A percentile compares a stretch with the other conserved stretches of the same genome.
Evolutionary conservation across 306 rosid genomes (phyloP).

Genomic region (Cicer chorassanicum): DNA sequence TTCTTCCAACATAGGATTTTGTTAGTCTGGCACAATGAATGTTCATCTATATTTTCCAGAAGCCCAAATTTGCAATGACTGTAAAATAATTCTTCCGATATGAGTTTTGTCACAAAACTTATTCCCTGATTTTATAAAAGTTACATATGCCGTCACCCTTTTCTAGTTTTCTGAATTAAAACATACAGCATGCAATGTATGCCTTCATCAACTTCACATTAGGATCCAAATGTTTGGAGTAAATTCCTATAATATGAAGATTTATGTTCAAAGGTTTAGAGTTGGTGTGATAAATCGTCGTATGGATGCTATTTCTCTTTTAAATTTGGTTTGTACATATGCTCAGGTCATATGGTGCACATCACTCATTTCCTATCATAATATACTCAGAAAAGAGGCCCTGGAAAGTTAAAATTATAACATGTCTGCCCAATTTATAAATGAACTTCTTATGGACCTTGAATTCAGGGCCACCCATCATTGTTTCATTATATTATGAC

Average conservation of each 20-base stretch:
- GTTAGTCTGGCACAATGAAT: slow-evolving; percentile 19
- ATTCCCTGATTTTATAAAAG: slow-evolving; percentile 1
- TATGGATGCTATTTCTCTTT: slow-evolving; percentile 2
- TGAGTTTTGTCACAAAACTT: slow-evolving; percentile 10
- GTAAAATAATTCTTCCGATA: neutral
- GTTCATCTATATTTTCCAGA: slow-evolving; percentile 7
- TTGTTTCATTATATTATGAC: slow-evolving; percentile 33
- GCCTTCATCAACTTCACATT: slow-evolving; percentile 22
- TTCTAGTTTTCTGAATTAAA: slow-evolving; percentile 14
- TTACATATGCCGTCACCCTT: neutral
- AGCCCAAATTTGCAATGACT: neutral
- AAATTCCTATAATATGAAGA: slow-evolving; percentile 18
- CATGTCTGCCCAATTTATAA: neutral
- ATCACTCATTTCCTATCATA: neutral
- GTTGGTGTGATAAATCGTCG: slow-evolving; percentile 7
- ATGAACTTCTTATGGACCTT: slow-evolving; percentile 19
- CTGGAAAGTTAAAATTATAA: slow-evolving; percentile 9
- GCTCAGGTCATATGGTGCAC: slow-evolving; percentile 8
- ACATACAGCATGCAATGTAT: neutral
- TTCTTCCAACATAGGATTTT: slow-evolving; percentile 12
- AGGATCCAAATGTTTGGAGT: slow-evolving; percentile 30
- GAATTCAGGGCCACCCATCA: slow-evolving; percentile 16
- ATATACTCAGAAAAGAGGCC: neutral
- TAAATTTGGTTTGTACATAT: slow-evolving; percentile 7
- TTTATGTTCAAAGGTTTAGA: slow-evolving; percentile 15